phyloP scores from a whole-genome alignment of 176 grass and related monocot genomes.

The Ensete ventricosum region DNA sequence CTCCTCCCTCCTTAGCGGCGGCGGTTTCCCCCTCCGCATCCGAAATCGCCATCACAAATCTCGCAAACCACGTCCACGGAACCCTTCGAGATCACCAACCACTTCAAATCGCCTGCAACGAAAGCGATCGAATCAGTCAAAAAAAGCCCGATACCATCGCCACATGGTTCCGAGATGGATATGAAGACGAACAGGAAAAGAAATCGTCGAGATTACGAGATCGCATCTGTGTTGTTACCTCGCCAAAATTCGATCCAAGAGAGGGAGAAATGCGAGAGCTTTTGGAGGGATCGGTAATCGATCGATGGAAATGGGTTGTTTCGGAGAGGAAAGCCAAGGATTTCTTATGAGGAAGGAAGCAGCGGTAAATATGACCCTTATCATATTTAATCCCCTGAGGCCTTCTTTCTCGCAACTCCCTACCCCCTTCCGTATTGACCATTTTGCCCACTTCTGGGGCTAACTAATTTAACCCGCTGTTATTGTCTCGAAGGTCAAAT shows the following conservation, averaged over 20 bases:
- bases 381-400: background rate
- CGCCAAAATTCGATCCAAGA: background rate
- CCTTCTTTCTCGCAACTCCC: background rate
- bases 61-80: background rate
- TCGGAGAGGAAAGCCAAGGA: background rate
- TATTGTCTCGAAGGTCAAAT: background rate
- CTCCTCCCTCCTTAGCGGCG: conserved; percentile 10
- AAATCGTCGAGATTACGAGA: background rate
- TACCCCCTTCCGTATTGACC: background rate
- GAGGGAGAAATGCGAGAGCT: background rate
- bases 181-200: background rate
- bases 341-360: background rate
- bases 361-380: background rate
- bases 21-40: conserved; percentile 27
- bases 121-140: background rate
- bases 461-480: background rate
- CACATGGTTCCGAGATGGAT: background rate
- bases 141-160: background rate
- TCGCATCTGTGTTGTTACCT: background rate
- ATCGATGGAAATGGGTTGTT: background rate
- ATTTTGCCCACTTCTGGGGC: background rate
- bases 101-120: background rate
- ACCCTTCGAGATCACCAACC: background rate
- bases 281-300: background rate
- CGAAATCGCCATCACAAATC: conserved; percentile 32